Conservation (phyloP, 345 rosid species). For the Citrus hindsii region DNA sequence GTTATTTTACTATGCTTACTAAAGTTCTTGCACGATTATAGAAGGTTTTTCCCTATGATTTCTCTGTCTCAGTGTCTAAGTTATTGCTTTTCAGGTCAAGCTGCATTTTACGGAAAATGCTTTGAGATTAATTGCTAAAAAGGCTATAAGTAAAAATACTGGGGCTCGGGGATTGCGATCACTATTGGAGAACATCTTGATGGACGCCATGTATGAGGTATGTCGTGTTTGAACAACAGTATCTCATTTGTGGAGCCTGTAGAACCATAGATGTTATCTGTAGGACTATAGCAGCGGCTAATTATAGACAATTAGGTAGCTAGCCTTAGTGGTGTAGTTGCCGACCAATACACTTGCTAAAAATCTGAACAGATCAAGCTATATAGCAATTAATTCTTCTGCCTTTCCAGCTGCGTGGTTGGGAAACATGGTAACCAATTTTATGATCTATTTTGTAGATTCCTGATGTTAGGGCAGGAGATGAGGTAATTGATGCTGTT, state of each 20-base stretch:
- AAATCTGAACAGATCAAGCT: neutral
- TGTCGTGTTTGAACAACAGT: neutral
- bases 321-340: neutral
- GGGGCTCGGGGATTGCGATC: slow-evolving; percentile 95
- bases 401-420: neutral
- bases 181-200: slow-evolving; percentile 78
- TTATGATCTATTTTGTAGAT: slow-evolving; percentile 43
- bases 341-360: neutral
- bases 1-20: neutral
- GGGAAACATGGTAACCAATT: neutral
- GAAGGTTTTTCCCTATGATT: neutral
- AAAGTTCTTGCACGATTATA: neutral
- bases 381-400: neutral
- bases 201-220: slow-evolving; percentile 99
- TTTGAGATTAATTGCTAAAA: slow-evolving; percentile 73
- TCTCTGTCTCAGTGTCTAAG: too few relatives aligned
- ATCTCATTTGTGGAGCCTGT: neutral
- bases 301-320: neutral
- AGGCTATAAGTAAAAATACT: slow-evolving; percentile 80
- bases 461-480: slow-evolving; percentile 73
- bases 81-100: slow-evolving; percentile 56
- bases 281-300: neutral
- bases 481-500: slow-evolving; percentile 76
- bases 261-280: neutral
- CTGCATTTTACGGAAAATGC: slow-evolving; percentile 79